Evolutionary conservation across 2,329 filamentous ascomycete species (phyloP).

Genomic region (Dactylellina haptotyla): DNA sequence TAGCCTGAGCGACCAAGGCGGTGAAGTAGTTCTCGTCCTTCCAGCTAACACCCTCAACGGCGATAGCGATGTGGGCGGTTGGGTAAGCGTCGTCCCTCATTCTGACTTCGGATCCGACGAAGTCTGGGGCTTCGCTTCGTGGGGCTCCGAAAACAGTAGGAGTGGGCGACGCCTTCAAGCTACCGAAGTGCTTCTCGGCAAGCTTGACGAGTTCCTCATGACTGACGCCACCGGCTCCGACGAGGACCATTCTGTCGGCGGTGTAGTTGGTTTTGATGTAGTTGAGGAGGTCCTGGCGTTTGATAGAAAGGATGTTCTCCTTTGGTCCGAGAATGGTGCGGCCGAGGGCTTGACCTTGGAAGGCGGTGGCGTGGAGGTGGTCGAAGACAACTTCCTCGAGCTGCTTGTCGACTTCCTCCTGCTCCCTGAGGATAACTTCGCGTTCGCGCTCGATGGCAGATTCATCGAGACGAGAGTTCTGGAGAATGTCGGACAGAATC

Average conservation of each 20-base stretch:
- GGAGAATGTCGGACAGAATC: constrained; percentile 98
- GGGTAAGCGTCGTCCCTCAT: constrained; percentile 95
- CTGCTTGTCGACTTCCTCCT: constrained; percentile 99
- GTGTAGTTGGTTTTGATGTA: constrained; percentile 99
- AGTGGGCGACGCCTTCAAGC: constrained; percentile 75
- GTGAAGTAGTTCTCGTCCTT: constrained; percentile 99
- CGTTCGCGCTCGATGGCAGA: constrained; percentile 95
- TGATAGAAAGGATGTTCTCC: constrained; percentile 97
- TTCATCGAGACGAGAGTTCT: constrained; percentile 97
- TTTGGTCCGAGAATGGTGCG: constrained; percentile 97
- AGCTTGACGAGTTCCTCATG: constrained; percentile 94
- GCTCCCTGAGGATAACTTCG: constrained; percentile 97
- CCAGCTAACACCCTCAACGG: constrained; percentile 99
- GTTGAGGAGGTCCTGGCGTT: constrained; percentile 85
- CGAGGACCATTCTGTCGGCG: constrained; percentile 98
- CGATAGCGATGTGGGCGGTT: constrained; percentile 96
- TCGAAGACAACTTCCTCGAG: constrained; percentile 99
- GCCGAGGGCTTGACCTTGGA: constrained; percentile 93
- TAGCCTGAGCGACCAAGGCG: constrained; percentile 94
- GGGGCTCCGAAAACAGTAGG: constrained; percentile 77
- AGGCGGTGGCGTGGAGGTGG: constrained; percentile 97
- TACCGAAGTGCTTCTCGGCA: constrained; percentile 93
- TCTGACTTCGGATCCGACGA: constrained; percentile 94
- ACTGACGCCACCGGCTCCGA: constrained; percentile 91
- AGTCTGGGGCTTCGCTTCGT: constrained; percentile 84